Evolutionary conservation across 306 rosid species (phyloP).

Genomic region (Cucurbita argyrosperma): DNA sequence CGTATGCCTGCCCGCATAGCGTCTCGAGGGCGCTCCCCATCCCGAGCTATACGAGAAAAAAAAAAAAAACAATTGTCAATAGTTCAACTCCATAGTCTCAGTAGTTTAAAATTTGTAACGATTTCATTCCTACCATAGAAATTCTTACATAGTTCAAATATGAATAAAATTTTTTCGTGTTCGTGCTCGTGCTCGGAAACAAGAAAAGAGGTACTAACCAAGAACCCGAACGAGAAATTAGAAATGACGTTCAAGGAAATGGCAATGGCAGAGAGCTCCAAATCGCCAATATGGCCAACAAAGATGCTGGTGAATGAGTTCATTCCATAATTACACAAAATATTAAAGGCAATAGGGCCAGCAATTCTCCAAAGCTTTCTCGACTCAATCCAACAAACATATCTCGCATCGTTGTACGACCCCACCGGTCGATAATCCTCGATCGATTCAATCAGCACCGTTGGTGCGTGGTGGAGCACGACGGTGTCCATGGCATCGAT

Average conservation of each 20-base stretch:
- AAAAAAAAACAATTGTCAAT: background rate
- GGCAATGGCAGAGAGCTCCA: slow-evolving; percentile 69
- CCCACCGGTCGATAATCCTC: slow-evolving; percentile 23
- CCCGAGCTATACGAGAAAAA: slow-evolving; percentile 38
- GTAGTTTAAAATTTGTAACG: background rate
- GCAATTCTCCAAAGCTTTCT: slow-evolving; percentile 60
- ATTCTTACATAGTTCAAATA: too few relatives aligned
- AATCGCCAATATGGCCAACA: slow-evolving; percentile 65
- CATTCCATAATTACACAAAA: slow-evolving; percentile 60
- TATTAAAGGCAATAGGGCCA: slow-evolving; percentile 64
- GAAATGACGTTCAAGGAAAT: slow-evolving; percentile 63
- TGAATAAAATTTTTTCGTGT: too few relatives aligned
- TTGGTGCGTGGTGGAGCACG: slow-evolving; percentile 41
- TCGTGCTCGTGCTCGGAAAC: too few relatives aligned
- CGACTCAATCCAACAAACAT: slow-evolving; percentile 22
- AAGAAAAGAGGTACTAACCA: slow-evolving; percentile 29
- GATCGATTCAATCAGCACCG: slow-evolving; percentile 17
- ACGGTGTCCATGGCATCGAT: background rate
- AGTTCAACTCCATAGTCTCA: background rate
- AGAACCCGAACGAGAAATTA: slow-evolving; percentile 77
- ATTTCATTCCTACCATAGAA: too few relatives aligned
- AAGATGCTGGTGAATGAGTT: slow-evolving; percentile 68
- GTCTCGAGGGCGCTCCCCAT: slow-evolving; percentile 99
- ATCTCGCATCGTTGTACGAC: slow-evolving; percentile 7
- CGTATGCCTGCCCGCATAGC: slow-evolving; percentile 90